These are phyloP conservation scores for Colletotrichum phormii DNA, from an alignment of 2,329 filamentous ascomycete genomes.

Conservation along the genomic window DNA sequence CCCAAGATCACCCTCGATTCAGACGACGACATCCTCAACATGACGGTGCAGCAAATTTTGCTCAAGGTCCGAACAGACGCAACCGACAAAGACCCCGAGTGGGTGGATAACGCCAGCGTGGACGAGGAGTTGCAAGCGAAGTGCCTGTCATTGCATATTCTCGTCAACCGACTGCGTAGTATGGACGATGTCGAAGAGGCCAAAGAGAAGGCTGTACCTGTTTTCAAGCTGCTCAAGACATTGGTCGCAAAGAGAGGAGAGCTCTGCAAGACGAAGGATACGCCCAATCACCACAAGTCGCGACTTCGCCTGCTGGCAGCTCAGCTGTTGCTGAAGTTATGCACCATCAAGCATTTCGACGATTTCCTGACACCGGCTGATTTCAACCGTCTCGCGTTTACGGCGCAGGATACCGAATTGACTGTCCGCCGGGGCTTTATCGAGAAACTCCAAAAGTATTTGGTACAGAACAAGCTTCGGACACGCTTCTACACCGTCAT, in stretches of 20 bases:
- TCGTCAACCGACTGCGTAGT: conserved; percentile 85
- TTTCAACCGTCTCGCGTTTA: conserved; percentile 85
- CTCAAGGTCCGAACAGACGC: conserved; percentile 75
- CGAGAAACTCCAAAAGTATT: conserved; percentile 89
- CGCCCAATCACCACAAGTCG: conserved; percentile 81
- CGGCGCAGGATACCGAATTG: conserved; percentile 81
- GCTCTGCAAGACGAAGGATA: conserved; percentile 79
- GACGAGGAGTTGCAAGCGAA: conserved; percentile 89
- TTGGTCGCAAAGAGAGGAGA: conserved; percentile 83
- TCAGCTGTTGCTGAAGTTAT: conserved; percentile 85
- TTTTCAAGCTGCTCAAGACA: conserved; percentile 83
- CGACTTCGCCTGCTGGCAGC: conserved; percentile 86
- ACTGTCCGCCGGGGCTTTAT: conserved; percentile 84
- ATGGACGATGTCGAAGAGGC: conserved; percentile 63
- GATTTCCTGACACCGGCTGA: conserved; percentile 76
- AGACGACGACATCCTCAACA: conserved; percentile 81
- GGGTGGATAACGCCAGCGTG: conserved; percentile 75
- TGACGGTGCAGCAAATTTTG: conserved; percentile 81
- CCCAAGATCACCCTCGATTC: conserved; percentile 79
- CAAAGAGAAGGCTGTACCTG: conserved; percentile 71
- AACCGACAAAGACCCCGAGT: conserved; percentile 67
- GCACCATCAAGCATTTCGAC: conserved; percentile 80
- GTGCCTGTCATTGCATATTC: conserved; percentile 82
- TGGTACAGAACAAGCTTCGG: conserved; percentile 77
- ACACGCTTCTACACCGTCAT: conserved; percentile 88